Percentiles rank a stretch among this genome's conserved stretches.
Evolutionary conservation across 352 stramenopile species (phyloP).

Genomic region (Phytophthora parvispora): DNA sequence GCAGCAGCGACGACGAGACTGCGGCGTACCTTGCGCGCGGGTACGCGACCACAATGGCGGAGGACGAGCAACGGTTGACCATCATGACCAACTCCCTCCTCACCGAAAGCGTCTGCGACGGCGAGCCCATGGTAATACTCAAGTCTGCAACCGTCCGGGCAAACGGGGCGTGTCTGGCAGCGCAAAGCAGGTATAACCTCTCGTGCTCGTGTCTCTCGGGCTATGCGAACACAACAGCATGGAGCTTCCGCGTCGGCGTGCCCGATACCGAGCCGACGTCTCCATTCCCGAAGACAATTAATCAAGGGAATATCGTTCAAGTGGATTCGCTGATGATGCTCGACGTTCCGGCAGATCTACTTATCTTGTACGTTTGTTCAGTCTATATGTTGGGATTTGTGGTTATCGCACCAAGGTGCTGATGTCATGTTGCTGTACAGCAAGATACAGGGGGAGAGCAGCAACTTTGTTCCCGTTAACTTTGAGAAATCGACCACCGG

Average conservation of each 20-base stretch:
- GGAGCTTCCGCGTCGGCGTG: conserved; percentile 40
- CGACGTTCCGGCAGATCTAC: conserved; percentile 26
- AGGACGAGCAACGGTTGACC: conserved; percentile 41
- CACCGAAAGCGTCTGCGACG: conserved; percentile 46
- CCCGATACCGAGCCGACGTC: conserved; percentile 15
- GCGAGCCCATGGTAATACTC: conserved; percentile 45
- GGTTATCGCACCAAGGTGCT: background rate
- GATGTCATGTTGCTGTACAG: conserved; percentile 12
- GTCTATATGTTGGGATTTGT: background rate
- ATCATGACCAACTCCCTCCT: conserved; percentile 42
- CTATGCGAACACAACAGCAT: conserved; percentile 38
- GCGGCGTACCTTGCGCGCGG: conserved; percentile 42
- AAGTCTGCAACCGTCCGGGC: conserved; percentile 32
- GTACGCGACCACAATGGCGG: conserved; percentile 37
- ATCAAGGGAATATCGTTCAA: conserved; percentile 8
- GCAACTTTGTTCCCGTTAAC: conserved; percentile 26
- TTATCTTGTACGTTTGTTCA: conserved; percentile 28
- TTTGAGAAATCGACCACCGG: conserved; percentile 25
- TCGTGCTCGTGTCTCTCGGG: conserved; percentile 56
- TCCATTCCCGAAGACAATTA: conserved; percentile 24
- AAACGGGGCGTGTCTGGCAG: conserved; percentile 46
- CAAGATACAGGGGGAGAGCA: conserved; percentile 34
- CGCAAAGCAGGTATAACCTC: conserved; percentile 47
- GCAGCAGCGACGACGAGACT: conserved; percentile 14
- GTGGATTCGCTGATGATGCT: conserved; percentile 45